Percentiles rank a stretch among this genome's conserved stretches.
Evolutionary conservation across 202 grass and related monocot species (phyloP).

Genomic region (Brachypodium distachyon): DNA sequence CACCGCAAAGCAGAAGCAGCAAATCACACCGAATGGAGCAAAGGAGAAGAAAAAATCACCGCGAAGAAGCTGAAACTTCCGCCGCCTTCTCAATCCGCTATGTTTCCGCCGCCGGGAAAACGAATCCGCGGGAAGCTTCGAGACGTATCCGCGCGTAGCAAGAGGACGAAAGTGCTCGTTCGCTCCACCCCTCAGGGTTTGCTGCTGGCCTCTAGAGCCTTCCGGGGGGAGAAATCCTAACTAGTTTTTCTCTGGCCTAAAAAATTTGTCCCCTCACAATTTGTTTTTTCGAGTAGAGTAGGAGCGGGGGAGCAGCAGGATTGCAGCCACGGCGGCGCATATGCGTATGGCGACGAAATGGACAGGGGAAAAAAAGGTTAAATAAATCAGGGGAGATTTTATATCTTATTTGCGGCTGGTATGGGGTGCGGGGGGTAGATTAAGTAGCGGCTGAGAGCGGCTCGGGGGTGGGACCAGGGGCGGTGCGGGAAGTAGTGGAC

Average conservation of each 20-base stretch:
- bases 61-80: not conserved
- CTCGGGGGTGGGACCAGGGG: constrained; percentile 19
- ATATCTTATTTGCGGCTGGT: not conserved
- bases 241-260: not conserved
- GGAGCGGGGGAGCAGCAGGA: not conserved
- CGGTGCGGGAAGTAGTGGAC: constrained; percentile 41
- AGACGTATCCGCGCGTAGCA: not conserved
- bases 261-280: not conserved
- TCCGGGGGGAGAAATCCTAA: not conserved
- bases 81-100: not conserved
- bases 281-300: not conserved
- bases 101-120: not conserved
- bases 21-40: not conserved
- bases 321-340: not conserved
- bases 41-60: not conserved
- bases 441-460: constrained; percentile 41
- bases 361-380: not conserved
- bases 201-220: constrained; percentile 19
- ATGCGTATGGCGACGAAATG: not conserved
- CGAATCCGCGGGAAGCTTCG: not conserved
- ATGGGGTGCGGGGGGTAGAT: not conserved
- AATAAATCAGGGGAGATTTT: not conserved
- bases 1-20: not conserved
- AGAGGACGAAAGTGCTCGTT: not conserved
- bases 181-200: not conserved